Evolutionary conservation across 441 rosid genomes (phyloP), one percentile per base, ranked within the genome.

Genomic region (Adansonia gregorii): DNA sequence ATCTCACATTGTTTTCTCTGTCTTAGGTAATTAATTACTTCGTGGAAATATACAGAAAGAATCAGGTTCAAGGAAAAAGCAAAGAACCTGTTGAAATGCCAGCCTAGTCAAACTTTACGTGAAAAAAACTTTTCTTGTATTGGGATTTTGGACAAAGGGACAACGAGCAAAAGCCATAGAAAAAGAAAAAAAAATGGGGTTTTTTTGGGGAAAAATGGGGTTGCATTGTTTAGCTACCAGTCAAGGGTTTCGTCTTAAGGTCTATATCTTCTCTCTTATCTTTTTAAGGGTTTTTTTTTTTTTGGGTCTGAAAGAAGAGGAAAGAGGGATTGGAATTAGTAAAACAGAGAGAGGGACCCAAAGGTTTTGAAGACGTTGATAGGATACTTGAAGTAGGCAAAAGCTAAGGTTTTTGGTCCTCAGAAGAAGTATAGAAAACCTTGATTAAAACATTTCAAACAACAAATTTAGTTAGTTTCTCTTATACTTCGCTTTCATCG

Each of bases 321-420:
- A 59, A 58, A 46, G 63, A 73, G 45, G 20, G 76, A 2, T 78
- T 80, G 79, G 73, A 77, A 78, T 45, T 75, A 76, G 82, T 46
- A 79, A 76, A 61, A 70, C 56, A 31, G 74, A 49, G 43, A 55
- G 80, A 68, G 80, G 78, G 67, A 82, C 77, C 79, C 79, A 67
- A 79, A 78, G 43, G 78, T 63, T 79, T 80, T 79, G 82, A 75
- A 78, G 85, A 79, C 55, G 72, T 22, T 52, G 79, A 79, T 80
- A 82, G 82, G 85, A 81, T 79, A 84, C 90, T 85, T 84, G 79
- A 87, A 87, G 89, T 85, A 78, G 91, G 91, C 88, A 88, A 86
- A 87, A 79, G 87, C 90, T 80, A 84, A 88, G 90, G 90, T 88
- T 88, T 84, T 85, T 84, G 83, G 72, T 78, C 85, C 79, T 83